Base-by-base conservation (phyloP, 495 filamentous ascomycete genomes). In the Chlorociboria aeruginascens region DNA sequence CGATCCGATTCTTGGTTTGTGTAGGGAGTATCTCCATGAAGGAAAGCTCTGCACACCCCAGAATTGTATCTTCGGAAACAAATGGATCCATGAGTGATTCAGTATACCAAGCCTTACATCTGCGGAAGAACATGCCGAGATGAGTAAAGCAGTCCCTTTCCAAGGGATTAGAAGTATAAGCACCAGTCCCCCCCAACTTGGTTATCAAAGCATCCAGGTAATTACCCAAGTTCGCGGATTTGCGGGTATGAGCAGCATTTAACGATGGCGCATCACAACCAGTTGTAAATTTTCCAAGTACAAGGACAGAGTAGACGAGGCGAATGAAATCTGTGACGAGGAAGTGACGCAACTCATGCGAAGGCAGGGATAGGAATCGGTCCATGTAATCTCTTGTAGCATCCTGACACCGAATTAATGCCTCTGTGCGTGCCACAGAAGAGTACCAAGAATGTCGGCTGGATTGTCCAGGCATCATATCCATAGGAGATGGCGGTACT, bases 341-440 rank as follows among this genome's bases (percentile, higher is more conserved):
- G 34, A 47, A 30, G 13, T 39, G 25, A 10, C 12, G 10, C 1
- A 49, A 17, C 30, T 28, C 31, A 12, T n/a, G 37, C 3, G 11
- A 4, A 7, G 46, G 28, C 1, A 58, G 39, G 6, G 25, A 9
- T 1, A 58, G 44, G 16, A 46, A 50, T 1, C 36, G 44, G 34
- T 54, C 45, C 1, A 58, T 30, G 36, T 52, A 58, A 16, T 45
- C 38, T 45, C 52, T 48, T 6, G 36, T 16, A 6, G 44, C 48
- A 20, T 42, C 42, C 2, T 49, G 16, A 38, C 45, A 49, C 25
- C 32, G 29, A 14, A 45, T 32, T 2, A 53, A 32, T n/a, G 38
- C 43, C 31, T 51, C 43, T 14, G 41, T 47, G 10, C 52, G 53
- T 13, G 45, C 31, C 1, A 49, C 17, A 14, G 44, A 44, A n/a